These are phyloP conservation scores for Quercus suber DNA, from an alignment of 306 rosid species.

Conservation along the genomic window DNA sequence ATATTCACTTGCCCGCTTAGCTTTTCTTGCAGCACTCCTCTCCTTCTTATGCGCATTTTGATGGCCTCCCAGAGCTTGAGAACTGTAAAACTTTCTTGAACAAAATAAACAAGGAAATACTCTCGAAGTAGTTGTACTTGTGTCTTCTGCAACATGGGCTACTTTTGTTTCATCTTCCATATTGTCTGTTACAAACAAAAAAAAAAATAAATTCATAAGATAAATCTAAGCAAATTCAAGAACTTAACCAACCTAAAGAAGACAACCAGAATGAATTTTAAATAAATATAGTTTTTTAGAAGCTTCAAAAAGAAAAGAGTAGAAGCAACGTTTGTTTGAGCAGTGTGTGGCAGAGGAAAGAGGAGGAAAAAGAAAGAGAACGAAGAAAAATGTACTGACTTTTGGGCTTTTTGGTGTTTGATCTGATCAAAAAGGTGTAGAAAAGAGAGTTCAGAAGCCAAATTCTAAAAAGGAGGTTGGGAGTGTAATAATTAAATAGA, in stretches of 20 bases:
- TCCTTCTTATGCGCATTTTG: constrained; percentile 93
- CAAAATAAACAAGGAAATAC: constrained; percentile 73
- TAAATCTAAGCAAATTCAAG: not conserved
- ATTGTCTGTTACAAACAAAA: constrained; percentile 15
- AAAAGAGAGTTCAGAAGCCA: constrained; percentile 41
- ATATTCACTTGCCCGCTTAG: constrained; percentile 41
- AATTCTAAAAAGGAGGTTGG: constrained; percentile 20
- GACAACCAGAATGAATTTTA: not conserved
- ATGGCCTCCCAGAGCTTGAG: constrained; percentile 90
- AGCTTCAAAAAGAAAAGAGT: constrained; percentile 24
- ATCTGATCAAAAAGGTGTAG: constrained; percentile 29
- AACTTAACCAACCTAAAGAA: not conserved
- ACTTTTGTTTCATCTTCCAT: constrained; percentile 44
- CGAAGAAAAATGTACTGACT: not conserved
- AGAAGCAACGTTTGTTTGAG: constrained; percentile 7
- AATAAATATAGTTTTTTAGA: not conserved
- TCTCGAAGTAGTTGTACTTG: constrained; percentile 25
- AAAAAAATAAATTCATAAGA: not conserved
- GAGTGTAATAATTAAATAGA: constrained; percentile 36
- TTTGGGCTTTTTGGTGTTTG: constrained; percentile 20
- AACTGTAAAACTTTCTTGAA: constrained; percentile 72
- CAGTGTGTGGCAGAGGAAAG: constrained; percentile 9
- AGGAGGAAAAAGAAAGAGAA: not conserved
- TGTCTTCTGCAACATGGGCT: constrained; percentile 27
- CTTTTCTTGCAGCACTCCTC: constrained; percentile 69